Conservation (phyloP, 768 basidiomycete species). For the Ephemerocybe angulata region DNA sequence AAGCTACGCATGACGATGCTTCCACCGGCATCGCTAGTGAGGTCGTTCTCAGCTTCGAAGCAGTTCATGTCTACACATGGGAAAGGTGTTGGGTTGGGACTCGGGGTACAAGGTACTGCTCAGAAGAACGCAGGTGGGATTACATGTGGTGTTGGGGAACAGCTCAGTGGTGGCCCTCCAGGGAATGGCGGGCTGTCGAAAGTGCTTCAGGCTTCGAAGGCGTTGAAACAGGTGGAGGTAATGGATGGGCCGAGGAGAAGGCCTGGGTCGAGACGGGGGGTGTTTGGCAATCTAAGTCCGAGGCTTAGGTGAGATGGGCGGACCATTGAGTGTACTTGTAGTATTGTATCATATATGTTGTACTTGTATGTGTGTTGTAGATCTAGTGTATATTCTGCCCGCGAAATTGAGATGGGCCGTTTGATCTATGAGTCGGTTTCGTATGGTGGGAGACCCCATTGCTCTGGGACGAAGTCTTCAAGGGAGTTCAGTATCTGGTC, state of each 20-base stretch:
- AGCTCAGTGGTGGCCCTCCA: background rate
- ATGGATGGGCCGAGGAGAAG: background rate
- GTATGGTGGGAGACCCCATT: slow-evolving; percentile 82
- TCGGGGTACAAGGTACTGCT: no score
- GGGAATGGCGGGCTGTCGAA: background rate
- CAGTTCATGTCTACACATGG: background rate
- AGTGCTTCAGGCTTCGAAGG: background rate
- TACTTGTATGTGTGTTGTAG: background rate
- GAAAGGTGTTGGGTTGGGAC: background rate
- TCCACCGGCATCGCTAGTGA: background rate
- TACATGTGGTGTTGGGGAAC: no score
- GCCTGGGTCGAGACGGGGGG: background rate
- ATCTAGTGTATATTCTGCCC: background rate
- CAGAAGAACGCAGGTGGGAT: no score
- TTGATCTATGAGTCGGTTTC: background rate
- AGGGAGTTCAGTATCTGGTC: slow-evolving; percentile 61
- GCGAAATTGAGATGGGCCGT: background rate
- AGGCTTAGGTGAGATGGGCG: no score
- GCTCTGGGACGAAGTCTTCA: slow-evolving; percentile 72
- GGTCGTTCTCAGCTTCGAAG: background rate
- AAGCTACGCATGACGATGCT: background rate
- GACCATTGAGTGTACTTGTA: no score
- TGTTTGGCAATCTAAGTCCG: background rate
- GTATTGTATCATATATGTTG: background rate
- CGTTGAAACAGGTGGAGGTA: background rate